phyloP scores from a whole-genome alignment of 1,139 yeast genomes.

The Nakaseomyces bracarensis region DNA sequence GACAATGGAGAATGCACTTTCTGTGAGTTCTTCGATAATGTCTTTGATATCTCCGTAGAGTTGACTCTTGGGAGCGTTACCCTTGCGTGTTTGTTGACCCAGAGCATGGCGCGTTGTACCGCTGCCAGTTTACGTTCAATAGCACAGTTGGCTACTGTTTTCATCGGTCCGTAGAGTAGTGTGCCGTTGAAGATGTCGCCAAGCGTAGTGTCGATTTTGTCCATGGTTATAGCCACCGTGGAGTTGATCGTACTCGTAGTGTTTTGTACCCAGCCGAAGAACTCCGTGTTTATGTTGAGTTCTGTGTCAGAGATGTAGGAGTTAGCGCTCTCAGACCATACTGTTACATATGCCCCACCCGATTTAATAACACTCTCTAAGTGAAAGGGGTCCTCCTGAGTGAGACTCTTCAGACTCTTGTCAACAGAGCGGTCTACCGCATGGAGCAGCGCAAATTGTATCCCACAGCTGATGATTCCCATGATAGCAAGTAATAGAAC shows the following conservation, averaged over 20 bases:
- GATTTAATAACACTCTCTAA: slow-evolving; percentile 3
- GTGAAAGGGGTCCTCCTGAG: too few species aligned
- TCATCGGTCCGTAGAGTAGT: slow-evolving; percentile 54
- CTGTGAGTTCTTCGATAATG: not conserved
- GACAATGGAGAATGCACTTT: too few species aligned
- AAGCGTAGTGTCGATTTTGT: slow-evolving; percentile 47
- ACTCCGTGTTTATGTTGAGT: slow-evolving; percentile 45
- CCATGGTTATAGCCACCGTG: slow-evolving; percentile 46
- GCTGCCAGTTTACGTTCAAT: slow-evolving; percentile 61
- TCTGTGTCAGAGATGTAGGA: slow-evolving; percentile 39
- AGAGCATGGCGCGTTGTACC: slow-evolving; percentile 62
- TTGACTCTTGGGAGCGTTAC: slow-evolving; percentile 50
- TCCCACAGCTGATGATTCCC: not conserved
- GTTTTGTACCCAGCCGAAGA: slow-evolving; percentile 58
- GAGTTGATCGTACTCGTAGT: slow-evolving; percentile 48
- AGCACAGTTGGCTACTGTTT: slow-evolving; percentile 65
- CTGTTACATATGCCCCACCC: slow-evolving; percentile 13
- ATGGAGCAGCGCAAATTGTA: not conserved
- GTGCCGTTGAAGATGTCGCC: slow-evolving; percentile 58
- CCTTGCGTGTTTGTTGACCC: slow-evolving; percentile 64
- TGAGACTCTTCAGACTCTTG: too few species aligned
- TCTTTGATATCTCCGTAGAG: slow-evolving; percentile 24
- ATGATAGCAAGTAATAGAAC: not conserved
- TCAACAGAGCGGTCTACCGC: not conserved
- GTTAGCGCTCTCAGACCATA: slow-evolving; percentile 51